These are phyloP conservation scores for Ceratocystiopsis sp. DNA, from an alignment of 2,329 filamentous ascomycete species.

Conservation along the genomic window DNA sequence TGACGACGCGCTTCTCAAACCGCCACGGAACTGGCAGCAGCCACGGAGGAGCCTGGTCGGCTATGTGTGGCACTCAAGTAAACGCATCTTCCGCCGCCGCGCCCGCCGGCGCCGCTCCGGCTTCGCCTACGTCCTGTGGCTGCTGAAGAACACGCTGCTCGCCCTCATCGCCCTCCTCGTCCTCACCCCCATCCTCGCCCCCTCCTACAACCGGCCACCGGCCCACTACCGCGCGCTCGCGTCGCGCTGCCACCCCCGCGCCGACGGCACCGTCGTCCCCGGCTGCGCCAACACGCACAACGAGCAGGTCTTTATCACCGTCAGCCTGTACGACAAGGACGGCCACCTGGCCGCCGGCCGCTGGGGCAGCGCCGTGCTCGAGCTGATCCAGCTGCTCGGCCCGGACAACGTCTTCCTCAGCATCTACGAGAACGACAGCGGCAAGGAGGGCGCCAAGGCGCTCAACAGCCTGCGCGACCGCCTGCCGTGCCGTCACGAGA, in stretches of 20 bases:
- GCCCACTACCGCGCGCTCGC: constrained; percentile 20
- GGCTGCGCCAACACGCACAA: constrained; percentile 25
- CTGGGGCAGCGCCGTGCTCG: constrained; percentile 45
- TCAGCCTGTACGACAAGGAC: constrained; percentile 49
- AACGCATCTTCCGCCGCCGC: not conserved
- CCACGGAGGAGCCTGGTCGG: no score
- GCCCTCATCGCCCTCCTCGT: constrained; percentile 31
- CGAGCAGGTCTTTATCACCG: constrained; percentile 58
- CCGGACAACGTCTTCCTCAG: constrained; percentile 52
- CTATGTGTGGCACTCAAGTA: no score
- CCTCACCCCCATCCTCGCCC: constrained; percentile 18
- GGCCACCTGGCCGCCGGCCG: constrained; percentile 42
- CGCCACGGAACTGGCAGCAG: no score
- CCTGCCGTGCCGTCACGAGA: constrained; percentile 26
- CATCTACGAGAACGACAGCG: constrained; percentile 58
- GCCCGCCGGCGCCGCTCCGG: not conserved
- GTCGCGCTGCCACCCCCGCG: constrained; percentile 13
- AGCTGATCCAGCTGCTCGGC: constrained; percentile 49
- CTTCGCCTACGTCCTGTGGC: not conserved
- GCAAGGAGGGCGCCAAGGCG: constrained; percentile 34
- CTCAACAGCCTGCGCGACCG: constrained; percentile 33
- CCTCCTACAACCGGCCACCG: constrained; percentile 25
- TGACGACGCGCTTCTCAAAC: no score
- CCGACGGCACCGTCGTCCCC: constrained; percentile 1
- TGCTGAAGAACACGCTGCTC: constrained; percentile 17